phyloP scores from a whole-genome alignment of 108 stramenopile species.

The Skeletonema tropicum region DNA sequence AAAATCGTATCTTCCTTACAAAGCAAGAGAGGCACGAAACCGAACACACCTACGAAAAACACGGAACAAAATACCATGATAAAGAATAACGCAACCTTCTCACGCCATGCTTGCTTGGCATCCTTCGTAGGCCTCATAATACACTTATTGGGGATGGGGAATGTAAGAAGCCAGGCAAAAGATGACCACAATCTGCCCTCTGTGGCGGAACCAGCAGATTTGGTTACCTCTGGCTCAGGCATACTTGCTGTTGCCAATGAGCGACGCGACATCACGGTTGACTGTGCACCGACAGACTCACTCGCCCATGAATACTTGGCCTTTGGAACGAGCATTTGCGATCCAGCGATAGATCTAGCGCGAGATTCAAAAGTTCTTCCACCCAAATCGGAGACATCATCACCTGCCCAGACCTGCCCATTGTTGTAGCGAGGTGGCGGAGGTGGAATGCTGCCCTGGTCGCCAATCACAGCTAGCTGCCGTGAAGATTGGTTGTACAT shows the following conservation, averaged over 20 bases:
- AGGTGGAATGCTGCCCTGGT: conserved; percentile 18
- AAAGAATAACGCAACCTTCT: conserved; percentile 57
- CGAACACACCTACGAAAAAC: conserved; percentile 60
- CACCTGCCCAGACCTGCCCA: conserved; percentile 8
- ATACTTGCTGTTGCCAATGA: conserved; percentile 35
- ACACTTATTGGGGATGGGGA: conserved; percentile 50
- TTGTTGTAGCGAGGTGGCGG: conserved; percentile 22
- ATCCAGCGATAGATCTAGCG: conserved; percentile 46
- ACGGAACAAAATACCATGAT: conserved; percentile 53
- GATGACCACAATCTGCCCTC: conserved; percentile 38
- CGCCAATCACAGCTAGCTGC: conserved; percentile 9
- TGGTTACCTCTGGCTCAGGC: conserved; percentile 26
- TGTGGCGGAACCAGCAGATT: background rate
- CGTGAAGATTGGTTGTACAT: background rate
- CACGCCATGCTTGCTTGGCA: conserved; percentile 63
- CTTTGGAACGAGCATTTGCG: conserved; percentile 46
- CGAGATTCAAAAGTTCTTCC: conserved; percentile 49
- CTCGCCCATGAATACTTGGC: conserved; percentile 54
- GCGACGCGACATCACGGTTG: conserved; percentile 48
- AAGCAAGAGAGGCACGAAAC: conserved; percentile 54
- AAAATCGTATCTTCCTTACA: conserved; percentile 52
- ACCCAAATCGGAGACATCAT: conserved; percentile 38
- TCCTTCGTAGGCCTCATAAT: conserved; percentile 47
- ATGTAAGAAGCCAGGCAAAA: conserved; percentile 43
- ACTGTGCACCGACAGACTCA: conserved; percentile 41